Evolutionary conservation across 495 filamentous ascomycete genomes (phyloP).

Genomic region (Talaromyces ruber): DNA sequence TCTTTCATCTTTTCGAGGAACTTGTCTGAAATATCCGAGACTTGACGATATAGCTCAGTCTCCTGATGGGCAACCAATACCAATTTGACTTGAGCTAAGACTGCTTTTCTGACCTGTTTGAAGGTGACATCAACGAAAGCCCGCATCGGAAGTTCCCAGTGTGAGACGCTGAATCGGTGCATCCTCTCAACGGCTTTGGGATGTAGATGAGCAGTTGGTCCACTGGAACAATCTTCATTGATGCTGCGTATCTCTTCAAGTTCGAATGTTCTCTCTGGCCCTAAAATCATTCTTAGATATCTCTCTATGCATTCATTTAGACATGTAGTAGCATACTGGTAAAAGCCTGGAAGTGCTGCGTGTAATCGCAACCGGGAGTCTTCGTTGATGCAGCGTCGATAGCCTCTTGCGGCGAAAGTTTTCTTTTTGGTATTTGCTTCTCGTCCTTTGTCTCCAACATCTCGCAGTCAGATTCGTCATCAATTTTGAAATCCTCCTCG

Average conservation of each 20-base stretch:
- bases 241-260: constrained; percentile 23
- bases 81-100: constrained; percentile 20
- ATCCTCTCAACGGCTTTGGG: constrained; percentile 33
- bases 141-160: constrained; percentile 27
- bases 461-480: constrained; percentile 23
- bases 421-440: neutral
- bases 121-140: constrained; percentile 22
- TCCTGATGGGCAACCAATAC: constrained; percentile 28
- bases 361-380: neutral
- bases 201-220: constrained; percentile 30
- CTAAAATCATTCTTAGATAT: neutral
- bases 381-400: neutral
- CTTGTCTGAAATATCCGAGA: constrained; percentile 16
- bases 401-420: neutral
- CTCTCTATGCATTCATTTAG: neutral
- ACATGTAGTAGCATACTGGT: neutral
- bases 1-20: constrained; percentile 18
- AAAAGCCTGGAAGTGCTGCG: neutral
- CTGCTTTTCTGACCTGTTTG: constrained; percentile 18
- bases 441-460: neutral
- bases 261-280: constrained; percentile 16
- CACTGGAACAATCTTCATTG: constrained; percentile 28
- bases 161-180: constrained; percentile 25
- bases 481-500: constrained; percentile 1
- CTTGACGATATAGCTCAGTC: constrained; percentile 25